Conservation (phyloP, 2,329 filamentous ascomycete genomes). For the Colletotrichum camelliae region DNA sequence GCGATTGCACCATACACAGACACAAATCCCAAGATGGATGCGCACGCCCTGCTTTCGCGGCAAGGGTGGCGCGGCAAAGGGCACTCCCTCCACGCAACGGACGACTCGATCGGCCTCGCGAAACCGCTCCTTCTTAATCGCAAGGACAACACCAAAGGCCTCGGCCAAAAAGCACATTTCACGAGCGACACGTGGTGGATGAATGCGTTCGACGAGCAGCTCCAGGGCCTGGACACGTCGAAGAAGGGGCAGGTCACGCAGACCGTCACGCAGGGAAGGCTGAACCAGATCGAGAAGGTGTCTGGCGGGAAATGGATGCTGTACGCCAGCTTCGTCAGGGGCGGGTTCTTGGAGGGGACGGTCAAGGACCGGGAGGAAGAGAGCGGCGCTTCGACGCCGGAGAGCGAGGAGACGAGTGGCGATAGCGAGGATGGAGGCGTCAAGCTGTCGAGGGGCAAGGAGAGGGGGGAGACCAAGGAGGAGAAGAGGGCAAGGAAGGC, state of each 20-base stretch:
- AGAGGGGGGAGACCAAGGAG: conserved; percentile 29
- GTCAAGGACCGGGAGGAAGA: conserved; percentile 39
- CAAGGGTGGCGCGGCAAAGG: conserved; percentile 93
- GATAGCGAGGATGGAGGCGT: conserved; percentile 42
- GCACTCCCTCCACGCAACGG: conserved; percentile 81
- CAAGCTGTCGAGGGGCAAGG: conserved; percentile 53
- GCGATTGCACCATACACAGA: background rate
- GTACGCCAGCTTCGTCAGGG: conserved; percentile 85
- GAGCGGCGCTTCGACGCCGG: conserved; percentile 17
- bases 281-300: conserved; percentile 62
- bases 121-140: conserved; percentile 84
- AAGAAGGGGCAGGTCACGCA: conserved; percentile 61
- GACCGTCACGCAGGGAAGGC: conserved; percentile 57
- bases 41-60: conserved; percentile 78
- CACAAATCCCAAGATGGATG: conserved; percentile 69
- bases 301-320: conserved; percentile 66
- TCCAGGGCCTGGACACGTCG: conserved; percentile 77
- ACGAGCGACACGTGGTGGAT: conserved; percentile 94
- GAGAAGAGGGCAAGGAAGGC: conserved; percentile 37
- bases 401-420: conserved; percentile 24
- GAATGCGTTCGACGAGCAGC: conserved; percentile 88
- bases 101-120: conserved; percentile 76
- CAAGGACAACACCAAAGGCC: conserved; percentile 80
- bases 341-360: conserved; percentile 79
- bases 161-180: conserved; percentile 76